Percentiles rank a stretch among this genome's conserved stretches.
Conservation (phyloP, 2,329 filamentous ascomycete genomes). For the Fusarium sp. region DNA sequence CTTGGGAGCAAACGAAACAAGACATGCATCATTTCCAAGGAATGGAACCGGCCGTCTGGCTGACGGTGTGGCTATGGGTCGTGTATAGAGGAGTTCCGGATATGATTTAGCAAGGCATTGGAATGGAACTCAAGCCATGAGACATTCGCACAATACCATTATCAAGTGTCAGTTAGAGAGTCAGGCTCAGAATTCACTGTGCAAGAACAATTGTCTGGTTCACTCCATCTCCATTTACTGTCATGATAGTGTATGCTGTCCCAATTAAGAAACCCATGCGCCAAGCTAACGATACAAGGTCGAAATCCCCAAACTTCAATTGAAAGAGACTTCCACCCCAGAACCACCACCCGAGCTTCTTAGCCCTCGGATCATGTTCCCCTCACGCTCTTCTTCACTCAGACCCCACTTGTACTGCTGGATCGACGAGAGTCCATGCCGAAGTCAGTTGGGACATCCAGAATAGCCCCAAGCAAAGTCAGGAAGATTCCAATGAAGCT, state of each 20-base stretch:
- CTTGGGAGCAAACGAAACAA: background rate
- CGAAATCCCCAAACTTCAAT: background rate
- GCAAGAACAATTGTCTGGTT: constrained; percentile 2
- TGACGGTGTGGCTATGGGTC: background rate
- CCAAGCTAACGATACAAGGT: constrained; percentile 13
- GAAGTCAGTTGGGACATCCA: constrained; percentile 22
- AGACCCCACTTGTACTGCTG: background rate
- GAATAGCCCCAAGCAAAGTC: constrained; percentile 25
- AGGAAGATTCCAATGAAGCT: constrained; percentile 36
- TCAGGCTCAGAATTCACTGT: background rate
- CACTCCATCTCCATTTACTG: background rate
- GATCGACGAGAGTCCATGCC: background rate
- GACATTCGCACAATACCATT: constrained; percentile 4
- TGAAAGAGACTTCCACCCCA: background rate
- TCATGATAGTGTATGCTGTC: constrained; percentile 15
- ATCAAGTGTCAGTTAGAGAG: background rate
- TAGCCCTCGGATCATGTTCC: background rate
- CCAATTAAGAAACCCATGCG: background rate
- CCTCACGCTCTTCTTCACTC: background rate
- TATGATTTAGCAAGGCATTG: constrained; percentile 1
- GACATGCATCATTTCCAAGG: background rate
- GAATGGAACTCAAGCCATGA: background rate
- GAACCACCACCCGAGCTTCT: background rate
- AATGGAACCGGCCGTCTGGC: background rate
- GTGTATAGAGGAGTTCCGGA: constrained; percentile 16